Base-by-base conservation (phyloP, 1,284 basidiomycete genomes). In the Irpex sp. region DNA sequence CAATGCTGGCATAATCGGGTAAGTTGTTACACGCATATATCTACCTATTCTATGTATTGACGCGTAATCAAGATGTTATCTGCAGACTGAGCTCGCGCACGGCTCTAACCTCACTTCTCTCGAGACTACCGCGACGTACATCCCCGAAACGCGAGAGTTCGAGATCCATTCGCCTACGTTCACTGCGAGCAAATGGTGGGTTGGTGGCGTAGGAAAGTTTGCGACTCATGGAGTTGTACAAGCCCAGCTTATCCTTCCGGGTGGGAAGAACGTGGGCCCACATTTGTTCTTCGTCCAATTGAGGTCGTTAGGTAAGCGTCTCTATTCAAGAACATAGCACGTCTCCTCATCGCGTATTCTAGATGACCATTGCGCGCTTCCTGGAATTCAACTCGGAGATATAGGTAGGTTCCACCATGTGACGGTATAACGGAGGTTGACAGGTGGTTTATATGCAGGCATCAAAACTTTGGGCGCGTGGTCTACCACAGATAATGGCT, bases 101-200 rank as follows among this genome's bases (percentile, higher is more conserved):
- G 93, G 92, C 3, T 87, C 87, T 0, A 90, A 91, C 68, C 87
- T 93, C 1, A 74, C 80, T 6, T 74, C 79, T 3, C 78, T 94
- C 34, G 92, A 94, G 75, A 94, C 93, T 0, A 92, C 88, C 0
- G 90, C 91, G 4, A 92, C 88, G 0, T 94, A 87, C 74, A 77
- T 91, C 38, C 82, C 85, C 0, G 80, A 82, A n/a, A 85, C 83
- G 0, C 77, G 84, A 64, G 86, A 91, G 69, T 94, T 94, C 67
- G 85, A 91, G 61, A 85, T 94, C 40, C 81, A 93, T 72, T 90
- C 89, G 0, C 92, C 92, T 0, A 89, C 88, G 0, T 71, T 92
- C 55, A 92, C 90, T 1, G 88, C 88, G 60, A 86, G 82, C 61
- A 94, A 94, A 72, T 94, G 92, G 92, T 94, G 92, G 92, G 84